A percentile compares a stretch with the other conserved stretches of the same genome.
Evolutionary conservation across 2,329 filamentous ascomycete genomes (phyloP).

Genomic region (Paecilomyces dactylethromorphus): DNA sequence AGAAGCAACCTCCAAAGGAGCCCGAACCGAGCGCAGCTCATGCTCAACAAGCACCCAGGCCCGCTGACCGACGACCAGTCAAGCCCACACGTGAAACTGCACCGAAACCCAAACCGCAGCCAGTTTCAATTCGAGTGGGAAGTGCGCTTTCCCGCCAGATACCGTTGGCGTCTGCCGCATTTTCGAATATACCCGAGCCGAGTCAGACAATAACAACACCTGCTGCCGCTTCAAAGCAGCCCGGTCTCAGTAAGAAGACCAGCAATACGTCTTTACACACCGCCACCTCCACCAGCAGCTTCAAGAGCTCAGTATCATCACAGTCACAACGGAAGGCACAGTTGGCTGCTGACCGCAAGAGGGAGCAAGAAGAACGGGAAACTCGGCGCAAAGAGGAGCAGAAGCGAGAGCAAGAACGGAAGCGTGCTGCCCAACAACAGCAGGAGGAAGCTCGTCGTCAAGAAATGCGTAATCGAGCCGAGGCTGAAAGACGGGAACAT

Average conservation of each 20-base stretch:
- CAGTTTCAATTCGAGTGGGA: constrained; percentile 44
- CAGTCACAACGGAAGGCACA: constrained; percentile 63
- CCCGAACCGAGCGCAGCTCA: constrained; percentile 17
- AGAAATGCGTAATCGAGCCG: constrained; percentile 55
- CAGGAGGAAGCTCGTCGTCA: constrained; percentile 56
- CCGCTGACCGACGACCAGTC: constrained; percentile 35
- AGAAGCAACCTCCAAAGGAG: constrained; percentile 24
- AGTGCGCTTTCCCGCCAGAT: constrained; percentile 40
- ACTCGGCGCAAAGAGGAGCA: constrained; percentile 71
- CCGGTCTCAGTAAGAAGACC: constrained; percentile 53
- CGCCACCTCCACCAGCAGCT: constrained; percentile 46
- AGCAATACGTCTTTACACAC: constrained; percentile 61
- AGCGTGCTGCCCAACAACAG: constrained; percentile 52
- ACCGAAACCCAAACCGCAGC: constrained; percentile 41
- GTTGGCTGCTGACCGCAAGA: constrained; percentile 71
- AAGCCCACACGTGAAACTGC: constrained; percentile 37
- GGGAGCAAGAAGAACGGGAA: constrained; percentile 74
- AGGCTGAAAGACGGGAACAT: constrained; percentile 42
- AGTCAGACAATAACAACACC: constrained; percentile 40
- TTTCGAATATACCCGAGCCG: constrained; percentile 53
- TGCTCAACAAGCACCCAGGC: constrained; percentile 17
- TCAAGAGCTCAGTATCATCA: constrained; percentile 59
- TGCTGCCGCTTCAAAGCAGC: constrained; percentile 41
- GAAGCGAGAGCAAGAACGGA: constrained; percentile 74
- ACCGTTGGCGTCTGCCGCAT: constrained; percentile 41